These are phyloP conservation scores for Chaetomiaceae sp. DNA, from an alignment of 2,329 filamentous ascomycete species.

Conservation along the genomic window DNA sequence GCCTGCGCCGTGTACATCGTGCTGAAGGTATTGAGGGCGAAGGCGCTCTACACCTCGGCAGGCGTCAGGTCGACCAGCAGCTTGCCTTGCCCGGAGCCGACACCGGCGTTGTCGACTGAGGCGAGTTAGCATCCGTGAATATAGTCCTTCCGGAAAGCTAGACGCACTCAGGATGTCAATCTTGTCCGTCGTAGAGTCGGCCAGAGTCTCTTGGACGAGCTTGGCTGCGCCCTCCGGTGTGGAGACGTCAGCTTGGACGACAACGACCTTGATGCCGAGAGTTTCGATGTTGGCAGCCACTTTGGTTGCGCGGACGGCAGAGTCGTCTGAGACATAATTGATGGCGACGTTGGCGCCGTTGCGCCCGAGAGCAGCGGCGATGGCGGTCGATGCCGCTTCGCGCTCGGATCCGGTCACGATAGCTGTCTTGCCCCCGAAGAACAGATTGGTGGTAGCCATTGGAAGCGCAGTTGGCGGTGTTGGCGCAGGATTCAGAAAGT, in stretches of 20 bases:
- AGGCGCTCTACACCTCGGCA: conserved; percentile 26
- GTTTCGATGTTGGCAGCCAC: conserved; percentile 27
- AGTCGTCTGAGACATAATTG: conserved; percentile 35
- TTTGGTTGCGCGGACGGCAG: conserved; percentile 26
- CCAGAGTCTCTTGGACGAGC: conserved; percentile 32
- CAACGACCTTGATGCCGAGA: conserved; percentile 28
- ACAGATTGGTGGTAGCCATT: conserved; percentile 25
- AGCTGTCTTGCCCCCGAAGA: conserved; percentile 36
- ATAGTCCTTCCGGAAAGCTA: too few species aligned
- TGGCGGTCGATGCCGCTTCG: conserved; percentile 40
- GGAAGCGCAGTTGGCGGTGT: too few species aligned
- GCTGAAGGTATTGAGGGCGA: conserved; percentile 31
- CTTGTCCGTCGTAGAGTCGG: conserved; percentile 29
- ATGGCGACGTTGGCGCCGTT: conserved; percentile 37
- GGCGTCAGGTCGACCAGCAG: conserved; percentile 20
- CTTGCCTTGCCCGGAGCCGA: conserved; percentile 17
- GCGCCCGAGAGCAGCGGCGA: conserved; percentile 34
- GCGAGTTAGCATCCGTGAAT: too few species aligned
- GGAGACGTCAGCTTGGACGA: conserved; percentile 31
- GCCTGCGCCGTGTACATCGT: conserved; percentile 33
- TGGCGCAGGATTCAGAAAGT: too few species aligned
- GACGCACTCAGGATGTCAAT: conserved; percentile 37
- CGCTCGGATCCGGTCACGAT: conserved; percentile 41
- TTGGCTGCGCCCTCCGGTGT: conserved; percentile 28
- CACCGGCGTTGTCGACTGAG: conserved; percentile 37